phyloP scores from a whole-genome alignment of 2,329 filamentous ascomycete genomes.

The Cercospora janseana region DNA sequence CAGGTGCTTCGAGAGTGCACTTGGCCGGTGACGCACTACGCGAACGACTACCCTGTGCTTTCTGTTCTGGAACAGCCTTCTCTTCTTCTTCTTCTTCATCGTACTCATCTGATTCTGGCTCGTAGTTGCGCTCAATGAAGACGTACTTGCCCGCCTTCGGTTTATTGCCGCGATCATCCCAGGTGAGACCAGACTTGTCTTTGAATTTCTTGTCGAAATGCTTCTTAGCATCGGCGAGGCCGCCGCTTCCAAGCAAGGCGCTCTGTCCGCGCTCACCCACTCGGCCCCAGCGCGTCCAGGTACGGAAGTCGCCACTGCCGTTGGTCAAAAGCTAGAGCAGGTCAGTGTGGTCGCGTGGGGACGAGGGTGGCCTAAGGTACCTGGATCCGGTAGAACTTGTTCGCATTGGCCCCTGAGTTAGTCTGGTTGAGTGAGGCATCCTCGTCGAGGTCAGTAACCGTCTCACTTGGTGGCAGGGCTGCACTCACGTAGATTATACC shows the following conservation, averaged over 20 bases:
- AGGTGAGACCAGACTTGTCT: slow-evolving; percentile 54
- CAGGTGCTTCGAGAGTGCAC: slow-evolving; percentile 58
- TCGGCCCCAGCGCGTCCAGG: slow-evolving; percentile 78
- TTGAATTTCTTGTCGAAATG: slow-evolving; percentile 58
- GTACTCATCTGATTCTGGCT: slow-evolving; percentile 61
- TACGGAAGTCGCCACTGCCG: slow-evolving; percentile 62
- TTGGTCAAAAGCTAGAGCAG: slow-evolving; percentile 64
- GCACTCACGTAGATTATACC: slow-evolving; percentile 63
- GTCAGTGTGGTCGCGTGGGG: slow-evolving; percentile 4
- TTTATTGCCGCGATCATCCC: slow-evolving; percentile 51
- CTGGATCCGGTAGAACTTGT: slow-evolving; percentile 80
- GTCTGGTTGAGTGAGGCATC: slow-evolving; percentile 77
- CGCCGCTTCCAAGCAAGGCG: slow-evolving; percentile 42
- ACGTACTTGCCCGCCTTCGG: slow-evolving; percentile 69
- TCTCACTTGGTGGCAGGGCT: not conserved
- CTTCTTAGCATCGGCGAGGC: slow-evolving; percentile 41
- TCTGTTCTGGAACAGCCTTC: slow-evolving; percentile 1
- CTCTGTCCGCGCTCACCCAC: slow-evolving; percentile 58
- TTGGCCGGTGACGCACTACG: slow-evolving; percentile 38
- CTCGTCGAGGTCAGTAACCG: not conserved
- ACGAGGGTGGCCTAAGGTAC: slow-evolving; percentile 41
- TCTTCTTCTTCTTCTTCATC: slow-evolving; percentile 45
- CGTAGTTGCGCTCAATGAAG: slow-evolving; percentile 76
- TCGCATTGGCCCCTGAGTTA: slow-evolving; percentile 68
- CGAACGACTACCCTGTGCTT: slow-evolving; percentile 7